These are phyloP conservation scores for Babesia sp. DNA, from an alignment of 169 alveolate species.

Conservation along the genomic window DNA sequence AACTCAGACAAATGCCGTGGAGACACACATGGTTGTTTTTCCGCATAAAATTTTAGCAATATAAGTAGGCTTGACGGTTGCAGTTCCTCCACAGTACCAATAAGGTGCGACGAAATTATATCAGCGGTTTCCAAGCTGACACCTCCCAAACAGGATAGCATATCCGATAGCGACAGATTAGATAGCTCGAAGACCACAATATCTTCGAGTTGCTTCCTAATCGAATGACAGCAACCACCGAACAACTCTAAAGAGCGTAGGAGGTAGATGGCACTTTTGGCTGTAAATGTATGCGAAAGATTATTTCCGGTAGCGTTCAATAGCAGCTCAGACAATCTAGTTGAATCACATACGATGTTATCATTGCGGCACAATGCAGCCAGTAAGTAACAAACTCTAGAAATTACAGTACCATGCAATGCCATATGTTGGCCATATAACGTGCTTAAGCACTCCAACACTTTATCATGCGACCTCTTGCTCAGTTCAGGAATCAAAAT, in stretches of 20 bases:
- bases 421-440: not conserved
- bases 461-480: not conserved
- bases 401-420: not conserved
- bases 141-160: not conserved
- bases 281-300: not conserved
- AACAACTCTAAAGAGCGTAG: not conserved
- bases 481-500: not conserved
- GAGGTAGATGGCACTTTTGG: not conserved
- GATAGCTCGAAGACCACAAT: not conserved
- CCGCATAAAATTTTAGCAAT: constrained; percentile 1
- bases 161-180: not conserved
- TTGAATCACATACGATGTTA: not conserved
- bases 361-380: not conserved
- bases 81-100: not conserved
- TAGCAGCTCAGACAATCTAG: not conserved
- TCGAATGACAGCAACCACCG: not conserved
- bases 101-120: not conserved
- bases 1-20: not conserved
- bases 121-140: not conserved
- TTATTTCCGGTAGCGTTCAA: not conserved
- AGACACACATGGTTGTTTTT: not conserved
- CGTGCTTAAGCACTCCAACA: not conserved
- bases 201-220: not conserved
- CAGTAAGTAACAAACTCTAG: not conserved
- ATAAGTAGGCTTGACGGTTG: not conserved